phyloP scores from a whole-genome alignment of 2,329 filamentous ascomycete species.

The Aureobasidium leucospermi region DNA sequence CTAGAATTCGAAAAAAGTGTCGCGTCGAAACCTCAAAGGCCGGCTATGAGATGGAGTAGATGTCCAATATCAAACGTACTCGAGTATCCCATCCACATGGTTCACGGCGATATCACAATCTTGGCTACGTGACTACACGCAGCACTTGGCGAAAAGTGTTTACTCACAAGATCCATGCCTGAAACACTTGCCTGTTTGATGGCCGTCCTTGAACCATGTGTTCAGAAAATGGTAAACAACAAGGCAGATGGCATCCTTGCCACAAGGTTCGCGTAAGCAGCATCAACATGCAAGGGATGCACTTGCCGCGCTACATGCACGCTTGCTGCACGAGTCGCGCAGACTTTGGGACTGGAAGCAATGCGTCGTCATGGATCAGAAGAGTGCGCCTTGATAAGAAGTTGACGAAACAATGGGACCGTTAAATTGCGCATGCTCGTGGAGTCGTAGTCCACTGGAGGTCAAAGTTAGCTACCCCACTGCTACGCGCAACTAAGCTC shows the following conservation, averaged over 20 bases:
- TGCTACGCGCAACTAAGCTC: neutral
- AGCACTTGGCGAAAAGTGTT: neutral
- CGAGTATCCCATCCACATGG: too few relatives aligned
- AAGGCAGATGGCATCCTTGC: neutral
- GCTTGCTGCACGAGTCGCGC: neutral
- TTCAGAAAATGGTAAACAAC: neutral
- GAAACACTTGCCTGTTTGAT: conserved; percentile 2
- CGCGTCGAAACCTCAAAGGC: neutral
- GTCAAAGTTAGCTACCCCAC: neutral
- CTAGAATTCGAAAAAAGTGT: neutral
- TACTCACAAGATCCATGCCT: neutral
- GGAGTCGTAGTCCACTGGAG: neutral
- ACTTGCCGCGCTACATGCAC: conserved; percentile 4
- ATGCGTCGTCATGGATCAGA: neutral
- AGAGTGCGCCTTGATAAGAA: neutral
- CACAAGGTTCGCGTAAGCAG: conserved; percentile 2
- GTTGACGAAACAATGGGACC: too few relatives aligned
- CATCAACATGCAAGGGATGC: neutral
- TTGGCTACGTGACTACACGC: neutral
- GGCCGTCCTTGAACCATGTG: neutral
- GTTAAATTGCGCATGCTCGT: neutral
- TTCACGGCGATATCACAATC: neutral
- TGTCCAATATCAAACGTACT: too few relatives aligned
- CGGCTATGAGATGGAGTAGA: too few relatives aligned
- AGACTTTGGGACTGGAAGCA: neutral